These are phyloP conservation scores for Lyophyllum semitale DNA, from an alignment of 768 basidiomycete species.

Conservation along the genomic window DNA sequence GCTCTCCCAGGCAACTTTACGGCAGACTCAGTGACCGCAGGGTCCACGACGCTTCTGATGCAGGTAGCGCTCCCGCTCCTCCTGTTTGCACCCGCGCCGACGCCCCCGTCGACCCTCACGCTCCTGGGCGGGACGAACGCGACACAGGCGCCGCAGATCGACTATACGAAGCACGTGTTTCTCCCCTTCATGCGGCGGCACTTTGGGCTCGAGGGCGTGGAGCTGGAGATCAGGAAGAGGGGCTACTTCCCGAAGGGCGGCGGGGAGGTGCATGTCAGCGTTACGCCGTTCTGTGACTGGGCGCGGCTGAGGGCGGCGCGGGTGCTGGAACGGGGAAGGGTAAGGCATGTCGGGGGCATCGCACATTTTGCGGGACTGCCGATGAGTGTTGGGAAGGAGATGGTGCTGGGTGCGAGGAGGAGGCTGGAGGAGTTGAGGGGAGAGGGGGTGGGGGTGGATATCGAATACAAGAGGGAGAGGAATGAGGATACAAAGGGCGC, in stretches of 20 bases:
- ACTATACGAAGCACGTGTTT: slow-evolving; percentile 67
- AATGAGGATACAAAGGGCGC: slow-evolving; percentile 51
- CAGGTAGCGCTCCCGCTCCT: slow-evolving; percentile 74
- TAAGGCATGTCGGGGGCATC: slow-evolving; percentile 53
- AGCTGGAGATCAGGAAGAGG: slow-evolving; percentile 51
- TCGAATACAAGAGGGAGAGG: slow-evolving; percentile 42
- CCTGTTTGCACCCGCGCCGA: slow-evolving; percentile 46
- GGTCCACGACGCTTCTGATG: slow-evolving; percentile 69
- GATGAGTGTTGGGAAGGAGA: slow-evolving; percentile 49
- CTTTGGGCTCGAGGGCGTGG: slow-evolving; percentile 46
- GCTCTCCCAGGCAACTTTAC: slow-evolving; percentile 39
- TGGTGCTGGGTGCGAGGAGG: slow-evolving; percentile 55
- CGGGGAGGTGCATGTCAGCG: slow-evolving; percentile 52
- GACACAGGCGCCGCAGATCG: slow-evolving; percentile 69
- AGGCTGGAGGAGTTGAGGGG: slow-evolving; percentile 35
- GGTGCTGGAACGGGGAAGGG: slow-evolving; percentile 57
- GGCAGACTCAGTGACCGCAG: slow-evolving; percentile 61
- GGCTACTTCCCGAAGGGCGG: slow-evolving; percentile 80
- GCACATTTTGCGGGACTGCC: slow-evolving; percentile 75
- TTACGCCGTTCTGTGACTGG: slow-evolving; percentile 40
- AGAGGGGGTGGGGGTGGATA: slow-evolving; percentile 36
- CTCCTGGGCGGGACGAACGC: slow-evolving; percentile 78
- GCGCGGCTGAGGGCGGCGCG: slow-evolving; percentile 38
- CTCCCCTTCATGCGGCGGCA: slow-evolving; percentile 67
- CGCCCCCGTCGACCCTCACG: slow-evolving; percentile 43